phyloP scores from a whole-genome alignment of 2,329 filamentous ascomycete species.

The Zasmidium citrigriseum region DNA sequence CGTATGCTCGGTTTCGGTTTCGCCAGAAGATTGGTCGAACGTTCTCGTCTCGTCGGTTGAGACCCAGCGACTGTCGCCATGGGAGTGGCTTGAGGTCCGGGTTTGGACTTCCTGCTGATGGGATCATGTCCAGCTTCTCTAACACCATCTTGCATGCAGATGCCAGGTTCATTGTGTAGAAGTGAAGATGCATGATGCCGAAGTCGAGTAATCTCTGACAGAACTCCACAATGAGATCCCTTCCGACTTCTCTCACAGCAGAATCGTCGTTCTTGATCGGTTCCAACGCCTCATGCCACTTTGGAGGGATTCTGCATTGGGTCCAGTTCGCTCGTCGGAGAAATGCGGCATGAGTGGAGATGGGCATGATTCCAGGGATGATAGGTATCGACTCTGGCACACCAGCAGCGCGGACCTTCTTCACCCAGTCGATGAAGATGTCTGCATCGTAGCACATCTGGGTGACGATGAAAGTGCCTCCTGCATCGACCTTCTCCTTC shows the following conservation, averaged over 20 bases:
- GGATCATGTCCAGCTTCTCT: slow-evolving; percentile 82
- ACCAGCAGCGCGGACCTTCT: slow-evolving; percentile 79
- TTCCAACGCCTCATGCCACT: slow-evolving; percentile 80
- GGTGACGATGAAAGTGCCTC: slow-evolving; percentile 90
- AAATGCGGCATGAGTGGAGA: slow-evolving; percentile 93
- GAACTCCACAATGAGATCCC: slow-evolving; percentile 82
- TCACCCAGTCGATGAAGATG: slow-evolving; percentile 89
- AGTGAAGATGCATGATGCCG: slow-evolving; percentile 85
- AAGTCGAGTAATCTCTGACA: slow-evolving; percentile 81
- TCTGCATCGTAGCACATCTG: slow-evolving; percentile 99
- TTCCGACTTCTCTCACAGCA: slow-evolving; percentile 86
- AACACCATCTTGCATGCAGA: slow-evolving; percentile 92
- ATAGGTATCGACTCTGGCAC: slow-evolving; percentile 72
- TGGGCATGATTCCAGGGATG: slow-evolving; percentile 87
- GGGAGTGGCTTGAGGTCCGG: slow-evolving; percentile 71
- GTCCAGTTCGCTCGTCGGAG: slow-evolving; percentile 88
- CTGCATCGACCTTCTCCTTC: slow-evolving; percentile 95
- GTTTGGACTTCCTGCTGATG: slow-evolving; percentile 65
- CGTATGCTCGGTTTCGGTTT: slow-evolving; percentile 93
- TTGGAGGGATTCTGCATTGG: slow-evolving; percentile 76
- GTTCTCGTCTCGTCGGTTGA: slow-evolving; percentile 87
- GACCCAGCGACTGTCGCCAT: slow-evolving; percentile 91
- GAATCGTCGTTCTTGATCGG: slow-evolving; percentile 96
- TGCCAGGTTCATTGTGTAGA: slow-evolving; percentile 99
- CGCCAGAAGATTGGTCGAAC: slow-evolving; percentile 99